These are phyloP conservation scores for Heterobasidion parviporum DNA, from an alignment of 1,284 basidiomycete species.

Conservation along the genomic window DNA sequence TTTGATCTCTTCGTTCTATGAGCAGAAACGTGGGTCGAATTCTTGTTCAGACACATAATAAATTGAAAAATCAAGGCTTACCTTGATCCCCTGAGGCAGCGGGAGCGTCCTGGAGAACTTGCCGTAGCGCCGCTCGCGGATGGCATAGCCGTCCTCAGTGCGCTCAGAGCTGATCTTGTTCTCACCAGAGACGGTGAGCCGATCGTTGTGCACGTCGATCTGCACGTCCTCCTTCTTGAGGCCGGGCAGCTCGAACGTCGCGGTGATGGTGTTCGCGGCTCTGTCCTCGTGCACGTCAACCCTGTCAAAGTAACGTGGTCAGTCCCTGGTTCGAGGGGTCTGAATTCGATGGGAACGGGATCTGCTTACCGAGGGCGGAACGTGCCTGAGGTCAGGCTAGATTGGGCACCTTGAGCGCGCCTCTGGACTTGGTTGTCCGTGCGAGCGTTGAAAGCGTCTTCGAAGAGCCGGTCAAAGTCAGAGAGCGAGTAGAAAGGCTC, in stretches of 20 bases:
- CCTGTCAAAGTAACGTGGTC: constrained; percentile 1
- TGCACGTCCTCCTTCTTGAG: constrained; percentile 11
- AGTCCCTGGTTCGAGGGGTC: not conserved
- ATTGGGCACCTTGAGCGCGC: not conserved
- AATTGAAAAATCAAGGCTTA: constrained; percentile 5
- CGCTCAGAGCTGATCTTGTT: constrained; percentile 15
- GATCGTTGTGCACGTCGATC: constrained; percentile 27
- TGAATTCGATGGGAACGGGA: not conserved
- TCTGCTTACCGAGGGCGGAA: not conserved
- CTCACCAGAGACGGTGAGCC: constrained; percentile 29
- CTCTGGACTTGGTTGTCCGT: not conserved
- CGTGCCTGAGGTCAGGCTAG: not conserved
- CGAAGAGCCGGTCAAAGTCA: constrained; percentile 4
- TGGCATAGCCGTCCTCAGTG: constrained; percentile 23
- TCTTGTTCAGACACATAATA: not conserved
- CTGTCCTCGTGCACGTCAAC: constrained; percentile 27
- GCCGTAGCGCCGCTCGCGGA: constrained; percentile 27
- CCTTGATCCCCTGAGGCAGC: constrained; percentile 29
- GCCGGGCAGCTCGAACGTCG: constrained; percentile 34
- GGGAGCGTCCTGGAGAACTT: constrained; percentile 27
- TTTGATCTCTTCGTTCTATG: constrained; percentile 4
- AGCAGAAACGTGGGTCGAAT: not conserved
- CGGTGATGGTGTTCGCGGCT: constrained; percentile 26
- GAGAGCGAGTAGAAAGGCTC: constrained; percentile 3
- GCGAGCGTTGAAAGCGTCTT: constrained; percentile 4